Base-by-base conservation (phyloP, 768 basidiomycete genomes). In the Tremella fuciformis region DNA sequence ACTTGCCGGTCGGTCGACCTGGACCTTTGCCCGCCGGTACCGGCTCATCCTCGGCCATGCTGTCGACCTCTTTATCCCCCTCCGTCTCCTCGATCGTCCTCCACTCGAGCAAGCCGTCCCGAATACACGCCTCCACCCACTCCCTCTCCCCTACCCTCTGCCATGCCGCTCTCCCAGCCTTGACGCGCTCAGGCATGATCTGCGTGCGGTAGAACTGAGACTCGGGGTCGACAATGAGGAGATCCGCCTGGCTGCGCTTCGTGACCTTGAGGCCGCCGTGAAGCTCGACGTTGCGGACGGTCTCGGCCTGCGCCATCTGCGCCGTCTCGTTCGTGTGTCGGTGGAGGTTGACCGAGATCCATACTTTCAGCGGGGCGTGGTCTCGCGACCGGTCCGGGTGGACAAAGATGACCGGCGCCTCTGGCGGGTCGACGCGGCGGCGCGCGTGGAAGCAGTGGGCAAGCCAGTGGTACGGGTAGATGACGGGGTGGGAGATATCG, bases 1-100 rank as follows among this genome's bases (percentile, higher is more conserved):
- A 73, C 71, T 58, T 54, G 24, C 69, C 69, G 3, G 72, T 60
- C 8, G 72, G 69, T 55, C 66, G 51, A 13, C 71, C 71, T 25
- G 64, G 67, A 44, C 69, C 69, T 51, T 55, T 67, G 9, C 59
- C 55, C 13, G 29, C 47, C 7, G 21, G 50, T 13, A 24, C 3
- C 3, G 55, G 62, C 39, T 73, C 69, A 24, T 64, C 69, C 18
- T 19, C 50, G 4, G 40, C 52, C 59, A 69, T 64, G 16, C 59
- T 62, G 19, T 70, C 66, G 16, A 37, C 51, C 26, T 50, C 18
- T 38, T 50, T 55, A 37, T 57, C 48, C 8, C 48, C 44, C 37
- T 22, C 40, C 22, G 34, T 55, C 46, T 26, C 42, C 16, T n/a
- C 18, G 46, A 21, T 47, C 24, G 38, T 22, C 29, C 38, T 34